Conservation (phyloP, 1,139 yeast genomes). For the Zygoascus hellenicus region DNA sequence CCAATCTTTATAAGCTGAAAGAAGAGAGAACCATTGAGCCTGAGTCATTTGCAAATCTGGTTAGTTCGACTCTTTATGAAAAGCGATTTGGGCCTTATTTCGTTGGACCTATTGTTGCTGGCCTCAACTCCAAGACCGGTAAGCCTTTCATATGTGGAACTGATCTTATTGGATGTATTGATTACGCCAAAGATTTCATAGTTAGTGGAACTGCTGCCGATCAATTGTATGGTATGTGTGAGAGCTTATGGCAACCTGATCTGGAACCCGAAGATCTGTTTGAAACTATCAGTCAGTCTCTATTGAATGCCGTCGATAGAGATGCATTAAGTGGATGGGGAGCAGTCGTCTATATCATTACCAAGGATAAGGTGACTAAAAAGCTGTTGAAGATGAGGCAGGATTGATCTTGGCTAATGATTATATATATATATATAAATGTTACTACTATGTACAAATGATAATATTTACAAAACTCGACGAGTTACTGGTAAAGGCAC, state of each 20-base stretch:
- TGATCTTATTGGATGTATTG: conserved; percentile 95
- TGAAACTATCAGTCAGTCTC: conserved; percentile 92
- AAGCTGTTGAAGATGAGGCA: conserved; percentile 90
- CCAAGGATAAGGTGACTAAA: conserved; percentile 86
- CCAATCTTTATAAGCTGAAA: conserved; percentile 80
- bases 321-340: conserved; percentile 99
- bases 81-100: conserved; percentile 93
- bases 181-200: conserved; percentile 88
- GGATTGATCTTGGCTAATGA: conserved; percentile 45
- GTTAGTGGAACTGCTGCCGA: conserved; percentile 97
- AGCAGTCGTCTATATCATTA: conserved; percentile 85
- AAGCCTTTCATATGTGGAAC: conserved; percentile 93
- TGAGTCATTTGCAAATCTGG: conserved; percentile 84
- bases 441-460: conserved; percentile 6
- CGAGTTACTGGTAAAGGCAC: too few relatives aligned
- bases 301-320: conserved; percentile 92
- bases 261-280: conserved; percentile 93
- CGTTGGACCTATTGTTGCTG: conserved; percentile 95
- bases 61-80: conserved; percentile 84
- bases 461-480: background rate
- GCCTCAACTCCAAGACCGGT: conserved; percentile 71
- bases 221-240: conserved; percentile 98
- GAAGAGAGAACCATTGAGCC: conserved; percentile 95
- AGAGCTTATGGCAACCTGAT: conserved; percentile 89
- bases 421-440: background rate